Percentiles rank a stretch among this genome's conserved stretches.
Conservation (phyloP, 2,329 filamentous ascomycete genomes). For the Pseudocercospora fijiensis region DNA sequence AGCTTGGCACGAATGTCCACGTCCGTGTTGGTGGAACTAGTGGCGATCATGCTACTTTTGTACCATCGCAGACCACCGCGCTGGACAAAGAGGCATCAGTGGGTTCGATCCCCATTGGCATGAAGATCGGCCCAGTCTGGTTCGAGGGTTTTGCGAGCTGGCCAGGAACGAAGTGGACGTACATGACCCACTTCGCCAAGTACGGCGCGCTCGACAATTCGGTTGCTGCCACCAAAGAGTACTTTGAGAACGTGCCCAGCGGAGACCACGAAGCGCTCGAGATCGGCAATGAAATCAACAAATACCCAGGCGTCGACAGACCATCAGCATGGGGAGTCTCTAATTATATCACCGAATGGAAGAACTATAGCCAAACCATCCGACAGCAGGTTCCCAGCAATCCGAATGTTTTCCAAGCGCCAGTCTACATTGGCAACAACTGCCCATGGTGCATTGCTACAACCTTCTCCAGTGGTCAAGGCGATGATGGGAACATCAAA, state of each 20-base stretch:
- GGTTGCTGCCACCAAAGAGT: slow-evolving; percentile 11
- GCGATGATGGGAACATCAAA: slow-evolving; percentile 8
- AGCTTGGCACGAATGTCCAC: slow-evolving; percentile 14
- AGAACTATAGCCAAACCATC: slow-evolving; percentile 8
- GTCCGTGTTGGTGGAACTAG: slow-evolving; percentile 22
- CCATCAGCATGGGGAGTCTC: slow-evolving; percentile 6
- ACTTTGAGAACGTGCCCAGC: slow-evolving; percentile 16
- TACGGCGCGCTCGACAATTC: slow-evolving; percentile 13
- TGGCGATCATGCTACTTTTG: slow-evolving; percentile 17
- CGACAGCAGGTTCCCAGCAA: background rate
- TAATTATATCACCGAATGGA: slow-evolving; percentile 17
- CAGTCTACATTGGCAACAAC: slow-evolving; percentile 12
- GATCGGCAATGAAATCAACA: slow-evolving; percentile 21
- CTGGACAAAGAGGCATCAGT: background rate
- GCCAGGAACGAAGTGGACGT: slow-evolving; percentile 15
- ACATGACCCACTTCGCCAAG: slow-evolving; percentile 18
- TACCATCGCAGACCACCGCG: slow-evolving; percentile 9
- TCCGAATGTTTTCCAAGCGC: slow-evolving; percentile 14
- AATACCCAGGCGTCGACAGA: slow-evolving; percentile 12
- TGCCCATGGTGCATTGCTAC: slow-evolving; percentile 15
- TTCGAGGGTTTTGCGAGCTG: slow-evolving; percentile 19
- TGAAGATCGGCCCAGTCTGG: slow-evolving; percentile 19
- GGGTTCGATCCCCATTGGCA: slow-evolving; percentile 1
- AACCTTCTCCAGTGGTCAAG: slow-evolving; percentile 15
- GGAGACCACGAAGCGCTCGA: slow-evolving; percentile 20